These are phyloP conservation scores for Beauveria australis DNA, from an alignment of 2,329 filamentous ascomycete genomes.

Conservation along the genomic window DNA sequence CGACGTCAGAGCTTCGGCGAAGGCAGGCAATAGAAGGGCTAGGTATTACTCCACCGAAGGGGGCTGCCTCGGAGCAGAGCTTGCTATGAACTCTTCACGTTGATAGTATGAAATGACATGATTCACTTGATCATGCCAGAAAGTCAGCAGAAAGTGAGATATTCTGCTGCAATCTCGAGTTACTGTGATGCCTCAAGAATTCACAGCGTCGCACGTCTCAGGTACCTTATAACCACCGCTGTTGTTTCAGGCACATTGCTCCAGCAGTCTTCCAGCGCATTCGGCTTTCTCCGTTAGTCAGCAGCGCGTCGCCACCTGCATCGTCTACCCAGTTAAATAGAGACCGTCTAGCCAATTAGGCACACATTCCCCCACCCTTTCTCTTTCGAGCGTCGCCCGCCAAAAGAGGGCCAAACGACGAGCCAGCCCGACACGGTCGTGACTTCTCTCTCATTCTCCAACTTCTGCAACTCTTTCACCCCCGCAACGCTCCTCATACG, in stretches of 20 bases:
- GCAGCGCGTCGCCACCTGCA: neutral
- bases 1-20: neutral
- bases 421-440: neutral
- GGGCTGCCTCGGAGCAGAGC: neutral
- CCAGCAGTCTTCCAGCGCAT: constrained; percentile 3
- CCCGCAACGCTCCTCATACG: neutral
- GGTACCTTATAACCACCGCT: neutral
- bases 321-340: neutral
- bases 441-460: neutral
- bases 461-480: neutral
- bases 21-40: neutral
- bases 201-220: neutral
- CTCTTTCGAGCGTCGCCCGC: neutral
- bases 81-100: no score
- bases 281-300: constrained; percentile 3
- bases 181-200: neutral
- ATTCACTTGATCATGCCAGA: neutral
- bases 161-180: neutral
- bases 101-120: neutral
- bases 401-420: constrained; percentile 1
- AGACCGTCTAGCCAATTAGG: neutral
- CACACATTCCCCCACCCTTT: constrained; percentile 1
- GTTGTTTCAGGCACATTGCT: neutral
- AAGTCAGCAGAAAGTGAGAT: neutral
- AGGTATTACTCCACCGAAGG: neutral